Evolutionary conservation across 495 filamentous ascomycete genomes (phyloP), one percentile per base, ranked within the genome.

Genomic region (Friedmanniomyces endolithicus): DNA sequence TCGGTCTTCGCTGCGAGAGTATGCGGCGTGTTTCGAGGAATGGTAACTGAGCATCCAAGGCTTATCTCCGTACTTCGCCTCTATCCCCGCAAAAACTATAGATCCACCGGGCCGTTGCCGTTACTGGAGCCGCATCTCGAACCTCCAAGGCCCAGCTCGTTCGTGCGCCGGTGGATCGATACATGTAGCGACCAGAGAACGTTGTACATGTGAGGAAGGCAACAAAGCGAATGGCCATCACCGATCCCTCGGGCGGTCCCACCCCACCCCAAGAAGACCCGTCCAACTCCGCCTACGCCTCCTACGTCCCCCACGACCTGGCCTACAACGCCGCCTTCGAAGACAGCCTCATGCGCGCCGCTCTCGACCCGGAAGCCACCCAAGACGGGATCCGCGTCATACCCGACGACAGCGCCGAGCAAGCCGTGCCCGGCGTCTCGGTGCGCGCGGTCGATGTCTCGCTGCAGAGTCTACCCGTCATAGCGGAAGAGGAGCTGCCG

Each of bases 301-400:
- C n/a, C 55, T 62, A 57, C 22, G 52, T 62, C 1, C 55, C 55
- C 4, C 55, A 62, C 47, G 59, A 62, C 40, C 45, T 62, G 1
- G 43, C 19, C 19, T 69, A 69, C 65, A 48, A 57, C 55, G 65
- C 64, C 37, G 58, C 56, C 22, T 70, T 65, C 61, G 66, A 68
- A 25, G 66, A 70, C 59, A 51, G 51, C 48, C 53, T 70, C n/a
- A 65, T 70, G 56, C 17, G 55, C 11, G 50, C 56, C n/a, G 63
- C 68, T 12, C 61, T 68, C n/a, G 57, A 64, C 22, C 54, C 59
- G 0, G n/a, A 53, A 12, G 20, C 50, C 1, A 20, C 6, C 0
- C 29, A 9, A 16, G 29, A 12, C 20, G 58, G 50, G 17, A 61
- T 58, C 35, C 47, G 45, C 17, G 47, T 65, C 40, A 39, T 59